Percentiles rank a stretch among this genome's conserved stretches.
These are phyloP conservation scores for Podospora australis DNA, from an alignment of 495 filamentous ascomycete genomes.

Conservation along the genomic window DNA sequence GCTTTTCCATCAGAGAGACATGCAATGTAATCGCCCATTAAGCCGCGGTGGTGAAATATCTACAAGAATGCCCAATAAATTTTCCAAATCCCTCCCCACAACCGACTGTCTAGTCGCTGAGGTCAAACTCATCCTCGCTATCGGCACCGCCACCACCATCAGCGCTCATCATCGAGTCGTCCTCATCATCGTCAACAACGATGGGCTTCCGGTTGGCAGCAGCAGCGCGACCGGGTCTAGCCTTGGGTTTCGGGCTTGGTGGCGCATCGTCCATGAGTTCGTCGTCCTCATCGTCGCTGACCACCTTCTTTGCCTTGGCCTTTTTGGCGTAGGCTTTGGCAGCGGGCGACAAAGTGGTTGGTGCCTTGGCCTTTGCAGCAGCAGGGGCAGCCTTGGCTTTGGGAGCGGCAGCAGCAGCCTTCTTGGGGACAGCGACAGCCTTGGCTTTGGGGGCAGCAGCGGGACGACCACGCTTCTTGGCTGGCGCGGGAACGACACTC, in stretches of 20 bases:
- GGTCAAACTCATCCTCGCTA: constrained; percentile 19
- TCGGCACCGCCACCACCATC: constrained; percentile 21
- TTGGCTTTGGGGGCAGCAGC: constrained; percentile 41
- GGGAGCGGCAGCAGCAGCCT: constrained; percentile 19
- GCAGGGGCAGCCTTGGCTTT: constrained; percentile 8
- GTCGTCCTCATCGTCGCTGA: constrained; percentile 32
- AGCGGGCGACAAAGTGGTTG: constrained; percentile 58
- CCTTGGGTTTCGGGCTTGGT: constrained; percentile 36
- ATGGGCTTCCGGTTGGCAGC: constrained; percentile 35
- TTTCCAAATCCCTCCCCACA: background rate
- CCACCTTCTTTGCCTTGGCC: constrained; percentile 46
- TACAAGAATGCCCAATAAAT: background rate
- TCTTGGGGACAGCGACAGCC: constrained; percentile 40
- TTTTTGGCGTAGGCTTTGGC: constrained; percentile 76
- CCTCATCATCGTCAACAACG: constrained; percentile 39
- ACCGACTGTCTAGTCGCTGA: constrained; percentile 17
- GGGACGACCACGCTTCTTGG: constrained; percentile 50
- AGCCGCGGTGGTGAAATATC: too few relatives aligned
- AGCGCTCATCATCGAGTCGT: constrained; percentile 37
- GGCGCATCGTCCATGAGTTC: constrained; percentile 29
- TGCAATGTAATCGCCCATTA: too few relatives aligned
- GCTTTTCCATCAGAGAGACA: too few relatives aligned
- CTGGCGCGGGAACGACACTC: constrained; percentile 30
- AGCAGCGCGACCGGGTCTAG: constrained; percentile 41
- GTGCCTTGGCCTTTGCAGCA: constrained; percentile 3